phyloP scores from a whole-genome alignment of 768 basidiomycete species.

The Leccinum subtestaceum region DNA sequence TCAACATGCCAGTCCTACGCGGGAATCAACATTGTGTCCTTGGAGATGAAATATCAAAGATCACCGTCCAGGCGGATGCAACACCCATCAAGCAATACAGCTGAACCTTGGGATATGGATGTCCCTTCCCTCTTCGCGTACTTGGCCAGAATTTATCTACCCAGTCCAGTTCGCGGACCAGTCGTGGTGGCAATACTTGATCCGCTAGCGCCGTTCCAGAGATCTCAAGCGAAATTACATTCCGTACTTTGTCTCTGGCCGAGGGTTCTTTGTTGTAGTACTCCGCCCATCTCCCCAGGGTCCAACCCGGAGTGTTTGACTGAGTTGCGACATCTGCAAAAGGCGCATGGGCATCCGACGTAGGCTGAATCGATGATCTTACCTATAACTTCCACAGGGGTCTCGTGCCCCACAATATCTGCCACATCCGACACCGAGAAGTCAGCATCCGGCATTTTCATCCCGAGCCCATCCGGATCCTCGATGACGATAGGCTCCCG shows the following conservation, averaged over 20 bases:
- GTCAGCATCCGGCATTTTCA: conserved; percentile 76
- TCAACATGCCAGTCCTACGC: conserved; percentile 95
- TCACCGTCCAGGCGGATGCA: conserved; percentile 87
- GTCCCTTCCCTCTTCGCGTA: conserved; percentile 66
- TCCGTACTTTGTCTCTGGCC: conserved; percentile 81
- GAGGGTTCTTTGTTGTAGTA: conserved; percentile 71
- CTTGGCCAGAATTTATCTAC: conserved; percentile 94
- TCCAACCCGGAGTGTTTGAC: conserved; percentile 84
- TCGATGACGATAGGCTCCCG: conserved; percentile 82
- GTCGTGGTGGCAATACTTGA: conserved; percentile 74
- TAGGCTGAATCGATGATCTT: conserved; percentile 18
- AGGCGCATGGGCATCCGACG: conserved; percentile 1
- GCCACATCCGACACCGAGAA: conserved; percentile 83
- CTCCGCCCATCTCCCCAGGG: conserved; percentile 84
- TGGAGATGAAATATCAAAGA: conserved; percentile 25
- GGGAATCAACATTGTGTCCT: not conserved
- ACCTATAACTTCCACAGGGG: conserved; percentile 92
- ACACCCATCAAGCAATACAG: conserved; percentile 98
- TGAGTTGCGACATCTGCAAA: conserved; percentile 82
- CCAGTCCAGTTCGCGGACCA: conserved; percentile 93
- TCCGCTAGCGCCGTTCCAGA: conserved; percentile 81
- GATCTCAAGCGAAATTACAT: conserved; percentile 94
- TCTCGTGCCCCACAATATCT: conserved; percentile 71
- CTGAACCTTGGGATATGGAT: conserved; percentile 89
- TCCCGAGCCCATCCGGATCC: conserved; percentile 76